These are phyloP conservation scores for Oryza glumipatula DNA, from an alignment of 176 grass and related monocot species.

Conservation along the genomic window DNA sequence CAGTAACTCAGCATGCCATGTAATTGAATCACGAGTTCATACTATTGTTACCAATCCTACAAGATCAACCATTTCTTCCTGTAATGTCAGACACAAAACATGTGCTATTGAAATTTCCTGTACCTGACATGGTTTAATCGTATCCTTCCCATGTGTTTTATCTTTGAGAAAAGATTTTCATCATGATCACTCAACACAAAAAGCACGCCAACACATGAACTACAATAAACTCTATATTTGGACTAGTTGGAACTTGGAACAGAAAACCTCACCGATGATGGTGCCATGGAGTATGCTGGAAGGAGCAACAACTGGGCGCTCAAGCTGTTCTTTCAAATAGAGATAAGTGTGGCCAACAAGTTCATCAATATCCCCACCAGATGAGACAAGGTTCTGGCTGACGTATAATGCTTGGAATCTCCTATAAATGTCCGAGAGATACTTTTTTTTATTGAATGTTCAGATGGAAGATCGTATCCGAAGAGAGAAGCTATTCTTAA, in stretches of 20 bases:
- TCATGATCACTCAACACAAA: not conserved
- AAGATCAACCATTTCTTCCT: not conserved
- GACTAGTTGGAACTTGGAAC: constrained; percentile 36
- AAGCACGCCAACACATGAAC: not conserved
- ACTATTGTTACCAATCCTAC: not conserved
- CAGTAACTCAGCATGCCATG: not conserved
- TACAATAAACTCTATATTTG: not conserved
- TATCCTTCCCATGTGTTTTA: not conserved
- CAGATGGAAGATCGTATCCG: constrained; percentile 22
- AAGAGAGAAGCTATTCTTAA: not conserved
- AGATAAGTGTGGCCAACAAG: constrained; percentile 88
- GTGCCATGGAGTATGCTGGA: constrained; percentile 98
- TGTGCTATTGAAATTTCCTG: not conserved
- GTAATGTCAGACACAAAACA: constrained; percentile 15
- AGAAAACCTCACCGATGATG: constrained; percentile 76
- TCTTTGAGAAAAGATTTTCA: not conserved
- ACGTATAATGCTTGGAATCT: constrained; percentile 88
- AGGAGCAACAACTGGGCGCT: constrained; percentile 60
- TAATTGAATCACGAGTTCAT: constrained; percentile 13
- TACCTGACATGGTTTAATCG: not conserved
- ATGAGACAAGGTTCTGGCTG: constrained; percentile 64
- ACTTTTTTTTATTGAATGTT: constrained; percentile 6
- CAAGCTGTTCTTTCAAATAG: constrained; percentile 92
- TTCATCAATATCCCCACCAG: constrained; percentile 74
- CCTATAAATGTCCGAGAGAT: constrained; percentile 45